Base-by-base conservation (phyloP, 345 rosid genomes). In the Lepidium sativum region DNA sequence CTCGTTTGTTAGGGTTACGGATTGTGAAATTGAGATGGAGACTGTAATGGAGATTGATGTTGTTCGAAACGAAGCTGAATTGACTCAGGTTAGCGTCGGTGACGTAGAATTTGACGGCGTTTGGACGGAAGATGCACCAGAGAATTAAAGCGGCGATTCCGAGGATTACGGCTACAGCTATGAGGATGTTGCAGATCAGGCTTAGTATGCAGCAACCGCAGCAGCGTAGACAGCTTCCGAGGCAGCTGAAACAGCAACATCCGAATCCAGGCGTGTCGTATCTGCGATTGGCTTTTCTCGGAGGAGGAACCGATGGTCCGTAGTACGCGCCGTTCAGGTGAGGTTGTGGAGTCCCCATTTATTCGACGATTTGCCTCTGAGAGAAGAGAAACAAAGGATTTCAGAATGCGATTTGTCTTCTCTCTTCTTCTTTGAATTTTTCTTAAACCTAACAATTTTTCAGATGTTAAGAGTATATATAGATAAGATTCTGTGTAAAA, bases 51-150 rank as follows among this genome's bases (percentile, higher is more conserved):
- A 82, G 57, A 47, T 76, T 79, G 52, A 25, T 65, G 66, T 63
- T 73, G 71, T 58, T 75, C 2, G 74, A 8, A 47, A 67, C 77
- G 57, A 73, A 16, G 50, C 35, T 39, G 78, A 91, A 88, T 4
- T 67, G 69, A 11, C 70, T 76, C 2, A 84, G 82, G 11, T 68
- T 40, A 10, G 79, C 81, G 42, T 80, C 79, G 3, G 81, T 65
- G 11, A 80, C 82, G 47, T 80, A 79, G 71, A 85, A 75, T 39
- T 80, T 82, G 39, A 74, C 67, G 57, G 73, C 71, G 68, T 84
- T 70, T 6, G 95, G 96, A 29, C 88, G 90, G 78, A 88, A 67
- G 21, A 85, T 66, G 18, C 83, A 81, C 92, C 95, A 86, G 63
- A 79, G 33, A 21, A 83, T 17, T 15, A 88, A 44, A 11, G 69